Conservation (phyloP, 345 rosid genomes). For the Eutrema yunnanense region DNA sequence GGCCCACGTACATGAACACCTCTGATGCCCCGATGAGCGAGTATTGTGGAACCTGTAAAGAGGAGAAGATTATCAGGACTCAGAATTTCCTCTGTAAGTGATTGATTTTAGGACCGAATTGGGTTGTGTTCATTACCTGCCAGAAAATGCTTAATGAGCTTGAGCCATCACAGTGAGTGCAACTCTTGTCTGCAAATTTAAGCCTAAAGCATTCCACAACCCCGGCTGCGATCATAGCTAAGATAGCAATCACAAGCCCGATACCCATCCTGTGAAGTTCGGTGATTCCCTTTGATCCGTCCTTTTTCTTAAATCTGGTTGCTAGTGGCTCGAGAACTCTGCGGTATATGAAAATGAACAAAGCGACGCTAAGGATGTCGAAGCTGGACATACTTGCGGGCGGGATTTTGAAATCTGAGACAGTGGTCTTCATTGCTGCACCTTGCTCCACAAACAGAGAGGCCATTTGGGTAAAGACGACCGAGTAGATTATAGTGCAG, state of each 20-base stretch:
- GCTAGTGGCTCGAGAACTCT: slow-evolving; percentile 75
- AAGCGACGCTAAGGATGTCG: slow-evolving; percentile 85
- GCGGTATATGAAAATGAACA: slow-evolving; percentile 81
- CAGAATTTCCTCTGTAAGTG: not conserved
- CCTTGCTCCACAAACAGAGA: slow-evolving; percentile 99
- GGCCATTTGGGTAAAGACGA: slow-evolving; percentile 98
- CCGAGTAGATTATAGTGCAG: slow-evolving; percentile 93
- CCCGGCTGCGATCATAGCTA: slow-evolving; percentile 88
- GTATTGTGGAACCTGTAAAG: slow-evolving; percentile 75
- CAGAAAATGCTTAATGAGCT: slow-evolving; percentile 97
- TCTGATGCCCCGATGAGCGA: slow-evolving; percentile 94
- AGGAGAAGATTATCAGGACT: not conserved
- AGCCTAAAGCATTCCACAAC: slow-evolving; percentile 78
- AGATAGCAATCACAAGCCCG: slow-evolving; percentile 85
- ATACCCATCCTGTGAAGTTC: slow-evolving; percentile 97
- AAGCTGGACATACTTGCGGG: slow-evolving; percentile 99
- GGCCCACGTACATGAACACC: slow-evolving; percentile 98
- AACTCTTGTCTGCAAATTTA: slow-evolving; percentile 55
- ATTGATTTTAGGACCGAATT: not conserved
- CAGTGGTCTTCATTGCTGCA: slow-evolving; percentile 84
- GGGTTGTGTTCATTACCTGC: slow-evolving; percentile 45
- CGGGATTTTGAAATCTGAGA: slow-evolving; percentile 72
- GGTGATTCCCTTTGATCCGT: slow-evolving; percentile 52
- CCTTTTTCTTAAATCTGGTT: slow-evolving; percentile 41
- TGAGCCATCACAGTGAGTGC: slow-evolving; percentile 75